Conservation (phyloP, 2,329 filamentous ascomycete species). For the Leptodontidium sp. region DNA sequence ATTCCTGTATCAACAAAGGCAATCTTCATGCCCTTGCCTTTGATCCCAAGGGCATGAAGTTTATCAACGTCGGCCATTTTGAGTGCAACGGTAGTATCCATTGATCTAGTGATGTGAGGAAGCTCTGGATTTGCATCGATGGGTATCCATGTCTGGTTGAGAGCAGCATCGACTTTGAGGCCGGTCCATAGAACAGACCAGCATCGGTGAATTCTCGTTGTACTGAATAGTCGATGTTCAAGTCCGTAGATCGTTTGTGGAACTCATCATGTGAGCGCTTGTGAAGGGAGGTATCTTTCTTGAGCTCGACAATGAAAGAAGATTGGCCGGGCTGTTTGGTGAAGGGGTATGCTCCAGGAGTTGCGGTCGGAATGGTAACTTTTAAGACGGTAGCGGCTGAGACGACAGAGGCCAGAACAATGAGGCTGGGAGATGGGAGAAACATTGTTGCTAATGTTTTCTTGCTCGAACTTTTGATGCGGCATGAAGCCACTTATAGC, state of each 20-base stretch:
- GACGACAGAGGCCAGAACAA: background rate
- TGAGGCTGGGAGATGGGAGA: background rate
- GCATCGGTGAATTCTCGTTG: constrained; percentile 4
- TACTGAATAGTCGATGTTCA: constrained; percentile 1
- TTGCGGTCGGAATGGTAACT: background rate
- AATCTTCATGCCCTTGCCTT: constrained; percentile 55
- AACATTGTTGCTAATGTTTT: background rate
- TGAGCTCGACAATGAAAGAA: background rate
- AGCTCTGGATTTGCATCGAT: background rate
- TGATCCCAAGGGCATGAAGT: constrained; percentile 54
- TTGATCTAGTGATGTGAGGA: background rate
- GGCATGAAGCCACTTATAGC: background rate
- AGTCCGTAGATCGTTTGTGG: background rate
- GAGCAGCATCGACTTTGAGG: background rate
- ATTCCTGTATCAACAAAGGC: constrained; percentile 52
- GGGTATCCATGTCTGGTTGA: constrained; percentile 5
- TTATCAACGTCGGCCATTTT: constrained; percentile 47
- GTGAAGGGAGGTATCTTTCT: background rate
- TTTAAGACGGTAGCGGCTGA: background rate
- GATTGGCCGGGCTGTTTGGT: background rate
- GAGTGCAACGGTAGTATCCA: background rate
- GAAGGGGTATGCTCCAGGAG: constrained; percentile 2
- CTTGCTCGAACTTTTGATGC: background rate
- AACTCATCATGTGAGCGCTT: constrained; percentile 7
- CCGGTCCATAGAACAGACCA: background rate